phyloP scores from a whole-genome alignment of 2,329 filamentous ascomycete genomes.

The Rutstroemia sp. region DNA sequence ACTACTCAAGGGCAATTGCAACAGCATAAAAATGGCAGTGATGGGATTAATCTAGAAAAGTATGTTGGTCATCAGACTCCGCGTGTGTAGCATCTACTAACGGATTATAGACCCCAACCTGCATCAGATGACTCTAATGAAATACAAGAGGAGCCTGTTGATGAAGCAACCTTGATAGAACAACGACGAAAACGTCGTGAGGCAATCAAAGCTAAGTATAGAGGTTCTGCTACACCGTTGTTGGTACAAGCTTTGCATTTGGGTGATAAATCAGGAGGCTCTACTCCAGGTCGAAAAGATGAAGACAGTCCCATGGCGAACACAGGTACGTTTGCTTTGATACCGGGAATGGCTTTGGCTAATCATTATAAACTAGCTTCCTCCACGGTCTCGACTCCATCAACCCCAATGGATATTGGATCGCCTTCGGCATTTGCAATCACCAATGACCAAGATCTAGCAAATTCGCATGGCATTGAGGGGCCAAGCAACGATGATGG shows the following conservation, averaged over 20 bases:
- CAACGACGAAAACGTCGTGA: conserved; percentile 77
- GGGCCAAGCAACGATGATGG: conserved; percentile 48
- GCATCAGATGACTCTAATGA: conserved; percentile 33
- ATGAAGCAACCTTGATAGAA: conserved; percentile 79
- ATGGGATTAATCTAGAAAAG: conserved; percentile 34
- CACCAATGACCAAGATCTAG: conserved; percentile 58
- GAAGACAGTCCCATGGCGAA: conserved; percentile 17
- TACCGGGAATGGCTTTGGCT: conserved; percentile 4
- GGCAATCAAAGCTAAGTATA: conserved; percentile 77
- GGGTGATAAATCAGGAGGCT: conserved; percentile 28
- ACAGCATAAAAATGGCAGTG: conserved; percentile 36
- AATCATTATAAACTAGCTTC: conserved; percentile 20
- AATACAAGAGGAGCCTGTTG: conserved; percentile 49
- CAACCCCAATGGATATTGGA: conserved; percentile 26
- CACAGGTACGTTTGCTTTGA: conserved; percentile 31
- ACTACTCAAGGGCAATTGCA: conserved; percentile 52
- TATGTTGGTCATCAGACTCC: conserved; percentile 15
- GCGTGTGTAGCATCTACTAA: conserved; percentile 12
- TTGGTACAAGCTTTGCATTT: conserved; percentile 53
- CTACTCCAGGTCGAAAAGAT: conserved; percentile 24
- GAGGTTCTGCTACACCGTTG: conserved; percentile 61
- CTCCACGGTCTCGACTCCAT: conserved; percentile 30
- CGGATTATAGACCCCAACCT: conserved; percentile 12
- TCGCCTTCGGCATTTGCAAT: conserved; percentile 47
- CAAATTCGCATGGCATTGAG: conserved; percentile 47